Percentiles rank a stretch among this genome's conserved stretches.
Conservation (phyloP, 495 filamentous ascomycete species). For the Bombardia bombarda region DNA sequence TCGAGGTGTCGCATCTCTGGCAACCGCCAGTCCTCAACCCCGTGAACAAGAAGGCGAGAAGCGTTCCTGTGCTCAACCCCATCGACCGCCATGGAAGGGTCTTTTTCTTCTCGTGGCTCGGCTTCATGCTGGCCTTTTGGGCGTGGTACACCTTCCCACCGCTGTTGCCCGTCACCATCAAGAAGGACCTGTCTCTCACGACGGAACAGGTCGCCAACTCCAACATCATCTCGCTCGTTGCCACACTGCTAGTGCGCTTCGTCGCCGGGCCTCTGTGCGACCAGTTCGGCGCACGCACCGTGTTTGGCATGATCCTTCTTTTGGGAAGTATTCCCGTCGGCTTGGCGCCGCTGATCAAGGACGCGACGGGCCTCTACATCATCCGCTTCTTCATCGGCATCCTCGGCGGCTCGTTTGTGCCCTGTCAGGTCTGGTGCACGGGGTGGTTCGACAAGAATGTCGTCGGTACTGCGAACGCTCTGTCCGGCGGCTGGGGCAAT, state of each 20-base stretch:
- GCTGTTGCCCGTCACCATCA: conserved; percentile 70
- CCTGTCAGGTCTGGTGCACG: conserved; percentile 94
- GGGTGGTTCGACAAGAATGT: conserved; percentile 96
- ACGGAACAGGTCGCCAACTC: conserved; percentile 73
- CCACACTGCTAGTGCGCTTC: conserved; percentile 79
- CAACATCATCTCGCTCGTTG: conserved; percentile 78
- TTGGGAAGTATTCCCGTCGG: conserved; percentile 75
- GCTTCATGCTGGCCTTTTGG: conserved; percentile 94
- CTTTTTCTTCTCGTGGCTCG: conserved; percentile 91
- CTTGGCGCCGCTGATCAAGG: conserved; percentile 68
- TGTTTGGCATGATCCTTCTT: conserved; percentile 70
- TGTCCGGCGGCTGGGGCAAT: conserved; percentile 83
- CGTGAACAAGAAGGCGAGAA: conserved; percentile 68
- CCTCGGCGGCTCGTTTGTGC: conserved; percentile 83
- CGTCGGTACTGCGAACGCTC: conserved; percentile 81
- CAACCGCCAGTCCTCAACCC: conserved; percentile 60
- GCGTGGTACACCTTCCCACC: conserved; percentile 88
- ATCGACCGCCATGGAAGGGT: conserved; percentile 77
- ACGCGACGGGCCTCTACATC: conserved; percentile 61
- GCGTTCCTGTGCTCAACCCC: conserved; percentile 75
- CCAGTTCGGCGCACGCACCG: conserved; percentile 69
- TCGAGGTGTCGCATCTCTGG: conserved; percentile 47
- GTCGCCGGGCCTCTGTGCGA: conserved; percentile 80
- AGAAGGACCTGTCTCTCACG: conserved; percentile 65
- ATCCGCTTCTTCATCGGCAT: conserved; percentile 92